Conservation (phyloP, 352 stramenopile species). For the Hyaloperonospora brassicae region DNA sequence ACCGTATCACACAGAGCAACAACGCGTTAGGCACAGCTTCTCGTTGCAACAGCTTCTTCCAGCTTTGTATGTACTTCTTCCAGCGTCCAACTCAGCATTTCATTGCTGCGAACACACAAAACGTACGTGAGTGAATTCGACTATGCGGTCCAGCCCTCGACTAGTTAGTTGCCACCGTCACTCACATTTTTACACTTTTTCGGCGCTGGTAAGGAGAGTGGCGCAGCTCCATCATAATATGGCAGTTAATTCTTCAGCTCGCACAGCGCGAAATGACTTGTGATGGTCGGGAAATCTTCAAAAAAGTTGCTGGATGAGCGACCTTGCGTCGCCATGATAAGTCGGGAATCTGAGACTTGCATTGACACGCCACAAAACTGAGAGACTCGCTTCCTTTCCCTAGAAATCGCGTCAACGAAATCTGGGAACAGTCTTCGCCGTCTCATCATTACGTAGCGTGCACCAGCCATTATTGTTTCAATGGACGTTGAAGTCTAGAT, state of each 20-base stretch:
- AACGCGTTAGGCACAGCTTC: neutral
- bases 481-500: neutral
- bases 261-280: constrained; percentile 19
- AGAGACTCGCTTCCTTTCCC: neutral
- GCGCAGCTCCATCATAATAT: constrained; percentile 22
- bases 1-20: neutral
- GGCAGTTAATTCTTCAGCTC: constrained; percentile 5
- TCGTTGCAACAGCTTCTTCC: neutral
- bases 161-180: constrained; percentile 6
- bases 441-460: constrained; percentile 8
- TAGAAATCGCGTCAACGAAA: constrained; percentile 8
- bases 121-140: too few species aligned
- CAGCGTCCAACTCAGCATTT: constrained; percentile 25
- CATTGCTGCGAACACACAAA: neutral
- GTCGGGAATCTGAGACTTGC: constrained; percentile 22
- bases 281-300: constrained; percentile 11
- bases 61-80: constrained; percentile 31
- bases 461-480: constrained; percentile 16
- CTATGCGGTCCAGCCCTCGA: too few species aligned
- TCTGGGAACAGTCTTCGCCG: constrained; percentile 11
- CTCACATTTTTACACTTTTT: constrained; percentile 29
- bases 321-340: constrained; percentile 3
- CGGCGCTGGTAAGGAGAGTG: constrained; percentile 23
- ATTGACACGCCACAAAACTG: constrained; percentile 16
- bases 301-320: neutral